These are phyloP conservation scores for Claviceps fusiformis DNA, from an alignment of 2,329 filamentous ascomycete genomes.

Conservation along the genomic window DNA sequence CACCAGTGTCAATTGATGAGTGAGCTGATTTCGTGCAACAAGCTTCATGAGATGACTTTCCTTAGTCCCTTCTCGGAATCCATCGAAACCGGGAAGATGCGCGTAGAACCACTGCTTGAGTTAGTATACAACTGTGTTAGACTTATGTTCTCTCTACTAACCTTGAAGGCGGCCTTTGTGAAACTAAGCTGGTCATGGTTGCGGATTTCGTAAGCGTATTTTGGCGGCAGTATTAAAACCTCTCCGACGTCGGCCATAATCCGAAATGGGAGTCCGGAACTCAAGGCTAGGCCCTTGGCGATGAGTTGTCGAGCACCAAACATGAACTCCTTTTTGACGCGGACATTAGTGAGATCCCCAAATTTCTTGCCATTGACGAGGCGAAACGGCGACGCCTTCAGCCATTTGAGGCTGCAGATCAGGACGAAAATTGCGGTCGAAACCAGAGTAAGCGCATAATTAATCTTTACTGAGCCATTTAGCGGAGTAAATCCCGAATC, in stretches of 20 bases:
- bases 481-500: not conserved
- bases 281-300: not conserved
- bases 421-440: not conserved
- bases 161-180: not conserved
- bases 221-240: not conserved
- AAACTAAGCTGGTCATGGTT: constrained; percentile 1
- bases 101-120: constrained; percentile 1
- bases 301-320: not conserved
- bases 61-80: not conserved
- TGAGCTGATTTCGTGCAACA: not conserved
- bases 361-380: not conserved
- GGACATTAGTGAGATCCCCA: not conserved
- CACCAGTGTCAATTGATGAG: not conserved
- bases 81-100: constrained; percentile 1
- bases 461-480: not conserved
- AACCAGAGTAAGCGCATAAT: not conserved
- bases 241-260: constrained; percentile 1
- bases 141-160: not conserved
- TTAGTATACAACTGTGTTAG: not conserved
- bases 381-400: not conserved
- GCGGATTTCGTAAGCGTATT: constrained; percentile 2
- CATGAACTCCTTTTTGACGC: not conserved
- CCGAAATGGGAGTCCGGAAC: not conserved
- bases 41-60: constrained; percentile 1
- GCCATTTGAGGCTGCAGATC: not conserved